Evolutionary conservation across 805 yeast genomes (phyloP).

Genomic region (Wickerhamomyces rabaulensis): DNA sequence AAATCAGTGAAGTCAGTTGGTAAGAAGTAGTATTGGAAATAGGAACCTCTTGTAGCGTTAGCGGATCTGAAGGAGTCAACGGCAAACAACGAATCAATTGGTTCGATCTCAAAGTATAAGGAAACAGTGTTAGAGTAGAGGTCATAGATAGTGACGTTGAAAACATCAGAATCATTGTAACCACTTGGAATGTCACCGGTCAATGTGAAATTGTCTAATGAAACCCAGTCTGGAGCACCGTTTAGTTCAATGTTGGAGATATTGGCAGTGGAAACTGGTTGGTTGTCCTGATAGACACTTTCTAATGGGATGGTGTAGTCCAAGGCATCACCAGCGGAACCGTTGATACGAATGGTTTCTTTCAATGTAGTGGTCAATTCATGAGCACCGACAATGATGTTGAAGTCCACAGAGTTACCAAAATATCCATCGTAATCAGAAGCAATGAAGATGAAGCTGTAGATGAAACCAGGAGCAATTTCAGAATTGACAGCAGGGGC

Average conservation of each 20-base stretch:
- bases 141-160: slow-evolving; percentile 57
- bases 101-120: slow-evolving; percentile 51
- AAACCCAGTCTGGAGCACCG: slow-evolving; percentile 58
- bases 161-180: slow-evolving; percentile 31
- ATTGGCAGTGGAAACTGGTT: slow-evolving; percentile 39
- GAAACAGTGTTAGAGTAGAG: slow-evolving; percentile 53
- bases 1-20: slow-evolving; percentile 53
- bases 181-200: slow-evolving; percentile 52
- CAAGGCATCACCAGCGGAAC: slow-evolving; percentile 56
- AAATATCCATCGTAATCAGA: slow-evolving; percentile 73
- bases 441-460: slow-evolving; percentile 68
- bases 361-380: slow-evolving; percentile 64
- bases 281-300: slow-evolving; percentile 61
- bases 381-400: slow-evolving; percentile 83
- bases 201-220: slow-evolving; percentile 39
- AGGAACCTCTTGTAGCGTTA: slow-evolving; percentile 64
- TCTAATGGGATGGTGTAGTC: slow-evolving; percentile 56
- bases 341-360: slow-evolving; percentile 54
- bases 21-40: slow-evolving; percentile 50
- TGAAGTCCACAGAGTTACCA: slow-evolving; percentile 65
- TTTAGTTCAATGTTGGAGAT: slow-evolving; percentile 47
- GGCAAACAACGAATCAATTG: slow-evolving; percentile 51
- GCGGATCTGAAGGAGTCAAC: slow-evolving; percentile 45
- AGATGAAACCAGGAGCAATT: slow-evolving; percentile 81
- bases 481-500: slow-evolving; percentile 83